These are phyloP conservation scores for Perkinsus chesapeaki DNA, from an alignment of 169 alveolate genomes.

Conservation along the genomic window DNA sequence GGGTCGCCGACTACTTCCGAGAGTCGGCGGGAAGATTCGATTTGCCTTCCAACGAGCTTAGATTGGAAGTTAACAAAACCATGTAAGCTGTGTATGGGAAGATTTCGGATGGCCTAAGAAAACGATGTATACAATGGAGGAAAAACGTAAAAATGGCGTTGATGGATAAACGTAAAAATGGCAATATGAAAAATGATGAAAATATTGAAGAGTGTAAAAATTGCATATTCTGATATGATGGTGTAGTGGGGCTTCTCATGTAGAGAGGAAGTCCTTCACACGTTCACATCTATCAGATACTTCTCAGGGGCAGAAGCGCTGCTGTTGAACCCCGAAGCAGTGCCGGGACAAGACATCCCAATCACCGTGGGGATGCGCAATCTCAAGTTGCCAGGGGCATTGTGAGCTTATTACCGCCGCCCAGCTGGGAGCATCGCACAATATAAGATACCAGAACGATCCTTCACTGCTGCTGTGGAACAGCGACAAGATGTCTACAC, in stretches of 20 bases:
- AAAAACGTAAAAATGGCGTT: too few species aligned
- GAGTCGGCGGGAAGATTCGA: neutral
- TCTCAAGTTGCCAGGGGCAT: neutral
- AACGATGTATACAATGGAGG: too few species aligned
- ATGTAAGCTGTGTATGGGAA: neutral
- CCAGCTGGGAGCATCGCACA: neutral
- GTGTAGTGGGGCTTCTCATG: too few species aligned
- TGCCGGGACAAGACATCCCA: neutral
- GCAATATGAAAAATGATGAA: too few species aligned
- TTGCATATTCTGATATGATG: too few species aligned
- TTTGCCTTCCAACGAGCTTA: neutral
- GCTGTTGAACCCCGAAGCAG: neutral
- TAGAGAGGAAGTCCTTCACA: too few species aligned
- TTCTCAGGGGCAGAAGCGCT: neutral
- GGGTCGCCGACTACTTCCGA: neutral
- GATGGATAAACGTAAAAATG: too few species aligned
- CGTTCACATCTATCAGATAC: neutral
- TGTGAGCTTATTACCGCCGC: neutral
- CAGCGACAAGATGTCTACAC: slow-evolving; percentile 6
- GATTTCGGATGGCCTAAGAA: neutral
- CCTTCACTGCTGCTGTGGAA: slow-evolving; percentile 12
- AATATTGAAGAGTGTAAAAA: too few species aligned
- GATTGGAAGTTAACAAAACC: neutral
- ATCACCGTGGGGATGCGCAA: neutral
- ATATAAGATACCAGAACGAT: slow-evolving; percentile 10